phyloP scores from a whole-genome alignment of 805 yeast species.

The Saccharomycopsis javanensis region DNA sequence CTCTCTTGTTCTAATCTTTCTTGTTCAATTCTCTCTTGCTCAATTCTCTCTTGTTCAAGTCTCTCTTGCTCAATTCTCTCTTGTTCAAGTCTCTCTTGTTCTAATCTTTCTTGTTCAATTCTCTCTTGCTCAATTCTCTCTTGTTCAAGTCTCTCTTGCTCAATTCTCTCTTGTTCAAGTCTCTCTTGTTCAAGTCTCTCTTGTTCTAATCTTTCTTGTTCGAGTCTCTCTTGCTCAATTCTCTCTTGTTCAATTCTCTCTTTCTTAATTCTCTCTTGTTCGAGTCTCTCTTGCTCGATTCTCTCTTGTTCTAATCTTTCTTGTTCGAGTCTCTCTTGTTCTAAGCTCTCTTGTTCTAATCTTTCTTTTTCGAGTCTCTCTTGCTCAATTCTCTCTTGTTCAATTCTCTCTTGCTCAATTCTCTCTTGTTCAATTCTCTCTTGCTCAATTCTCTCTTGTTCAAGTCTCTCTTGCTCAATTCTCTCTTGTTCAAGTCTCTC shows the following conservation, averaged over 20 bases:
- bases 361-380: not conserved
- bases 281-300: not conserved
- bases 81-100: not conserved
- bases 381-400: not conserved
- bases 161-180: not conserved
- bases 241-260: not conserved
- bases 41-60: not conserved
- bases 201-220: not conserved
- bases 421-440: not conserved
- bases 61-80: not conserved
- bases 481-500: not conserved
- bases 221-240: not conserved
- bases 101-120: not conserved
- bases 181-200: not conserved
- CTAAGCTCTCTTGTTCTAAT: not conserved
- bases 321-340: not conserved
- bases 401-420: not conserved
- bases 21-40: not conserved
- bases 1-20: not conserved
- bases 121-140: not conserved
- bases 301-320: not conserved
- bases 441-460: not conserved
- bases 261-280: not conserved
- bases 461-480: not conserved
- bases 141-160: not conserved